phyloP scores from a whole-genome alignment of 331 rosid species.

The Acacia concinna region DNA sequence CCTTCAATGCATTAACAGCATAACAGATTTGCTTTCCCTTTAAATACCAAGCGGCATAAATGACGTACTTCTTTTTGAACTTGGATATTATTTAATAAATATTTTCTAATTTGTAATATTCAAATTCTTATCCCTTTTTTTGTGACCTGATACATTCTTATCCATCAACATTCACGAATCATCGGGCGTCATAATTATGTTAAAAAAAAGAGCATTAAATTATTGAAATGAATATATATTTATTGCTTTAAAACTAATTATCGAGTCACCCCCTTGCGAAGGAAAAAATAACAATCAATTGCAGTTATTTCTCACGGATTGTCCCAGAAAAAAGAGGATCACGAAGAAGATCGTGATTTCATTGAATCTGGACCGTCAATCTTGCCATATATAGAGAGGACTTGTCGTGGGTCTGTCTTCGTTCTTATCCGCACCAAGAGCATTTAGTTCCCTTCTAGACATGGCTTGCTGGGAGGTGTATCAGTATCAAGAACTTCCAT shows the following conservation, averaged over 20 bases:
- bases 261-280: slow-evolving; percentile 1
- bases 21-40: not conserved
- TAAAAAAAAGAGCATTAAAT: not conserved
- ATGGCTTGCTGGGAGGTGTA: slow-evolving; percentile 35
- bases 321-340: not conserved
- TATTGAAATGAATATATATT: not conserved
- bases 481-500: slow-evolving; percentile 34
- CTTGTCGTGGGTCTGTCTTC: slow-evolving; percentile 28
- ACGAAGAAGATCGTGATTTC: not conserved
- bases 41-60: slow-evolving; percentile 26
- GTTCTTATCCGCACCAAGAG: slow-evolving; percentile 51
- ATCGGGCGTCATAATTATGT: slow-evolving; percentile 34
- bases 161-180: slow-evolving; percentile 12
- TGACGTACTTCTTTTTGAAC: slow-evolving; percentile 37
- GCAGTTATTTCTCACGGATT: slow-evolving; percentile 20
- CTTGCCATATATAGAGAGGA: not conserved
- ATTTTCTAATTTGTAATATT: not conserved
- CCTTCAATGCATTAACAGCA: no score
- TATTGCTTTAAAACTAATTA: not conserved
- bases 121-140: slow-evolving; percentile 36
- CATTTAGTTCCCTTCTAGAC: slow-evolving; percentile 17
- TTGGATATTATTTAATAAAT: not conserved
- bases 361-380: slow-evolving; percentile 43
- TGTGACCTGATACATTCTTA: slow-evolving; percentile 26
- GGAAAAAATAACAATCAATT: slow-evolving; percentile 24